Conservation (phyloP, 306 rosid genomes). For the Carpinus fangiana region DNA sequence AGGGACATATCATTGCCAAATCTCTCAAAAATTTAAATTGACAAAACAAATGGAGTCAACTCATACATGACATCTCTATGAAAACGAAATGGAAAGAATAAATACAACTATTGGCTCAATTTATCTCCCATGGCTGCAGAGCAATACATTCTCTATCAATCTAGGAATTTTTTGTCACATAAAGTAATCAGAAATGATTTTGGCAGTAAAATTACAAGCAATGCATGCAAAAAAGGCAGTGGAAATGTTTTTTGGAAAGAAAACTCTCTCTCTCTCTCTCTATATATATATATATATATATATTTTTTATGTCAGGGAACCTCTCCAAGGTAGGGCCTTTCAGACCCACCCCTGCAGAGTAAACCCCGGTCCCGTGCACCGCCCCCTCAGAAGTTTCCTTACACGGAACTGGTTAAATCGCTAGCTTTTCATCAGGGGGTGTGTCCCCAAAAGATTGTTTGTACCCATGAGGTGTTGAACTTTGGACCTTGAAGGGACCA, state of each 20-base stretch:
- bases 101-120: neutral
- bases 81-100: neutral
- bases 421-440: no score
- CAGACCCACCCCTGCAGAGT: no score
- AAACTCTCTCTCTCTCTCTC: no score
- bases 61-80: neutral
- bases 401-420: no score
- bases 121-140: neutral
- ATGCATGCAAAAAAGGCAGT: neutral
- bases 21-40: neutral
- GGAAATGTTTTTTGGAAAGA: neutral
- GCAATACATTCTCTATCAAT: conserved; percentile 2
- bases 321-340: no score
- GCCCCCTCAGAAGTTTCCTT: no score
- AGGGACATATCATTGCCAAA: neutral
- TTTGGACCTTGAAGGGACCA: no score
- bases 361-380: no score
- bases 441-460: no score
- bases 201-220: neutral
- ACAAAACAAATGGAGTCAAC: neutral
- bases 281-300: neutral
- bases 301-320: no score
- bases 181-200: neutral
- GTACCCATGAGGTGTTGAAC: no score
- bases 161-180: neutral